Base-by-base conservation (phyloP, 805 yeast genomes). In the Candida ortonii region DNA sequence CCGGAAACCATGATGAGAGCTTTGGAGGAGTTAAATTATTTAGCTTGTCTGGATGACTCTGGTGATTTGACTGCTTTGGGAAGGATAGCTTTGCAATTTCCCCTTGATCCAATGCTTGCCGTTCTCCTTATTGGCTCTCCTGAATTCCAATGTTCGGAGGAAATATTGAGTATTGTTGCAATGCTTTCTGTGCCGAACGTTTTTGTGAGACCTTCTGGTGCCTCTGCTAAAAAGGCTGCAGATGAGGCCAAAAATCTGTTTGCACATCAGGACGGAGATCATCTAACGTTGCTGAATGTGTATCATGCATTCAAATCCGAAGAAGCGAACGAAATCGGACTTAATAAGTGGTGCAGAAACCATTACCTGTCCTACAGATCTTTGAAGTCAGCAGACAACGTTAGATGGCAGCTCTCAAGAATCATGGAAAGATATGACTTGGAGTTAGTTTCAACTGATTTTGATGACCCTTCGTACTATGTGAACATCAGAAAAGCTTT, bases 1-100 rank as follows among this genome's bases (percentile, higher is more conserved):
- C 98, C 98, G 7, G 98, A 90, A 62, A 93, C 98, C 6, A 93
- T 90, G 98, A 93, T 93, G 98, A 75, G 98, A 59, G 97, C 97
- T 0, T 68, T 90, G 44, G 98, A 90, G 61, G 98, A 90, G 61
- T 71, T 90, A 53, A 89, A 93, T 57, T 93, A 87, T 57, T 68
- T 90, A 43, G 80, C 83, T 15, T 93, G 97, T 65, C 71, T 90
- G 34, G 85, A 86, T 47, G 96, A 93, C 57, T 90, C 87, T 29
- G 98, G 97, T 41, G 81, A 83, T 35, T 65, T 90, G 47, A 93
- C 97, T 0, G 75, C 93, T 1, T 67, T 90, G 43, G 98, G 98
- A 40, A 73, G 96, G 50, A 59, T 82, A 52, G 94, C 96, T 1
- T 86, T 96, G 1, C 81, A 83, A 47, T 90, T 93, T 72, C 98